Evolutionary conservation across 495 filamentous ascomycete genomes (phyloP).

Genomic region (Neurospora sp.): DNA sequence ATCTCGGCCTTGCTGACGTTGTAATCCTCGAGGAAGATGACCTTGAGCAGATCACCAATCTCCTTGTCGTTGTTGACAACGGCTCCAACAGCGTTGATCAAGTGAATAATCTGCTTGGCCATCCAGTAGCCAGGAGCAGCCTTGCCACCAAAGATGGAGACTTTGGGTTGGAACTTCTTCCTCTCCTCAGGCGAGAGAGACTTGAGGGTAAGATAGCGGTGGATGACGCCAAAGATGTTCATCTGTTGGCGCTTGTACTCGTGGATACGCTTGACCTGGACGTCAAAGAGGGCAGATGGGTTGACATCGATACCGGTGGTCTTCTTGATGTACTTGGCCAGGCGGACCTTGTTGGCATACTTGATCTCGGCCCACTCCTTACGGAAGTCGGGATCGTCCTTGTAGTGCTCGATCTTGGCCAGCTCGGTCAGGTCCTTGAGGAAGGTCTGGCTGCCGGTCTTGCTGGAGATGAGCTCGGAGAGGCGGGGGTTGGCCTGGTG

Average conservation of each 20-base stretch:
- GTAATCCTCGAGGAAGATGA: slow-evolving; percentile 95
- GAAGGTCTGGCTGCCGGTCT: slow-evolving; percentile 72
- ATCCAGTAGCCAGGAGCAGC: slow-evolving; percentile 99
- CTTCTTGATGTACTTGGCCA: slow-evolving; percentile 82
- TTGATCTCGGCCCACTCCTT: slow-evolving; percentile 91
- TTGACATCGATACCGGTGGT: slow-evolving; percentile 72
- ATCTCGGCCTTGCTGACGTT: slow-evolving; percentile 99
- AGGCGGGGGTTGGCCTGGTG: slow-evolving; percentile 94
- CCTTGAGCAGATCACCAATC: slow-evolving; percentile 89
- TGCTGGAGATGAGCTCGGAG: slow-evolving; percentile 84
- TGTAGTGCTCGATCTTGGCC: slow-evolving; percentile 67
- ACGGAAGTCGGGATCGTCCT: slow-evolving; percentile 80
- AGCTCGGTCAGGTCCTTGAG: slow-evolving; percentile 79
- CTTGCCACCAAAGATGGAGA: slow-evolving; percentile 96
- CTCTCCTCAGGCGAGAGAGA: slow-evolving; percentile 69
- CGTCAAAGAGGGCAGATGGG: slow-evolving; percentile 82
- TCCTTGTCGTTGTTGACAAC: slow-evolving; percentile 89
- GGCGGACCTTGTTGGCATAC: slow-evolving; percentile 55
- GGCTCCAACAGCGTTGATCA: slow-evolving; percentile 85
- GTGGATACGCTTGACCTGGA: slow-evolving; percentile 98
- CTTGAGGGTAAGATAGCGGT: slow-evolving; percentile 87
- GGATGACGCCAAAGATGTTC: slow-evolving; percentile 97
- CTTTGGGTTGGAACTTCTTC: slow-evolving; percentile 83
- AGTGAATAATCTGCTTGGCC: slow-evolving; percentile 97
- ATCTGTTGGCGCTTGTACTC: slow-evolving; percentile 99